Evolutionary conservation across 2,329 filamentous ascomycete genomes (phyloP).

Genomic region (Fragosphaeria purpurea): DNA sequence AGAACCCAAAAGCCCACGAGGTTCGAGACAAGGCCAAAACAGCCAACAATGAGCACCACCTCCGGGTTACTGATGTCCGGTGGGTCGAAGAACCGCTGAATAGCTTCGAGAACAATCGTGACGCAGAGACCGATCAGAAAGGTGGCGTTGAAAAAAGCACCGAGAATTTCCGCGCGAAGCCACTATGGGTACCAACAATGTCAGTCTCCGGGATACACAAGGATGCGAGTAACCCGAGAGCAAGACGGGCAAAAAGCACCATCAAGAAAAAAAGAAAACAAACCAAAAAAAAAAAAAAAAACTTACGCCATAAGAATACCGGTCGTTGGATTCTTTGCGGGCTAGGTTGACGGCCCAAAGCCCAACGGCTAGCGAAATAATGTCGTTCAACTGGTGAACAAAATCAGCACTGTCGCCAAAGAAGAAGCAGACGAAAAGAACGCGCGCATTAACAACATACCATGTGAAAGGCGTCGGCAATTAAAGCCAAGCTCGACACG

Average conservation of each 20-base stretch:
- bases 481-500: constrained; percentile 83
- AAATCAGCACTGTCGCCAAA: neutral
- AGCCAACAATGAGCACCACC: constrained; percentile 84
- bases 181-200: constrained; percentile 43
- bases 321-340: constrained; percentile 73
- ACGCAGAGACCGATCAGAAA: constrained; percentile 95
- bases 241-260: too few species aligned
- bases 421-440: neutral
- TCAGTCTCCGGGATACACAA: too few species aligned
- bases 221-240: too few species aligned
- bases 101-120: constrained; percentile 90
- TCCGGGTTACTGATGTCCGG: constrained; percentile 77
- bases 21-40: constrained; percentile 76
- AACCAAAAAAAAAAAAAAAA: neutral
- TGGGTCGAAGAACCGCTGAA: constrained; percentile 84
- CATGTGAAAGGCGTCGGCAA: constrained; percentile 98
- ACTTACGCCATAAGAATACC: constrained; percentile 87
- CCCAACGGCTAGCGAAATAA: constrained; percentile 84
- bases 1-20: constrained; percentile 82
- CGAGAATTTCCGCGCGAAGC: constrained; percentile 93
- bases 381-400: constrained; percentile 70
- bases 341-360: constrained; percentile 92
- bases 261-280: neutral
- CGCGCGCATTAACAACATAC: constrained; percentile 34
- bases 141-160: constrained; percentile 92